Conservation (phyloP, 208 protist genomes). For the Trypanosoma cruzi region DNA sequence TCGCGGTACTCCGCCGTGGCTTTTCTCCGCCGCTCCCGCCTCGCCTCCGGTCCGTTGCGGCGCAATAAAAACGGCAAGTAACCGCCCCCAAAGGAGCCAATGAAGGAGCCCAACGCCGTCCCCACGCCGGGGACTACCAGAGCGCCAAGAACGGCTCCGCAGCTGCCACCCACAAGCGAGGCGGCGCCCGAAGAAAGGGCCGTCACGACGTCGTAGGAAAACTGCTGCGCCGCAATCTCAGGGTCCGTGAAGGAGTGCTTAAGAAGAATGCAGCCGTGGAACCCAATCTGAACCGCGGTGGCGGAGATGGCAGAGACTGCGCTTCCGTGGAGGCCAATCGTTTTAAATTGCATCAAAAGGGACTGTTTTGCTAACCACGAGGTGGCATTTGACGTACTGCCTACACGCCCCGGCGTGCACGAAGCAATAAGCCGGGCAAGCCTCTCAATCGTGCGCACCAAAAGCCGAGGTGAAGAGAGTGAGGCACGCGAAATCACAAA, state of each 20-base stretch:
- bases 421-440: slow-evolving; percentile 28
- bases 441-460: slow-evolving; percentile 36
- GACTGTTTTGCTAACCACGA: slow-evolving; percentile 37
- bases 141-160: slow-evolving; percentile 54
- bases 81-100: slow-evolving; percentile 31
- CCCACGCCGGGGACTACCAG: slow-evolving; percentile 65
- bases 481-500: slow-evolving; percentile 44
- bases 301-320: slow-evolving; percentile 53
- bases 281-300: slow-evolving; percentile 39
- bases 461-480: slow-evolving; percentile 27
- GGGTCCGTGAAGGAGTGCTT: slow-evolving; percentile 28
- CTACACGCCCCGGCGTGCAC: slow-evolving; percentile 17
- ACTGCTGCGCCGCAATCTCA: slow-evolving; percentile 45
- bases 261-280: slow-evolving; percentile 41
- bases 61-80: slow-evolving; percentile 44
- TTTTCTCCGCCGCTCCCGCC: slow-evolving; percentile 16
- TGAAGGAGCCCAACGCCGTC: slow-evolving; percentile 51
- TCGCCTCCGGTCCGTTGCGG: slow-evolving; percentile 42
- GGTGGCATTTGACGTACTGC: slow-evolving; percentile 15
- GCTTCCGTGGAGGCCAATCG: slow-evolving; percentile 47
- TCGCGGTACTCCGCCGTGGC: neutral
- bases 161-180: slow-evolving; percentile 46
- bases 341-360: slow-evolving; percentile 50
- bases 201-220: slow-evolving; percentile 59
- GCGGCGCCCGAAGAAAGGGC: slow-evolving; percentile 32